Evolutionary conservation across 106 monocot genomes (phyloP).

Genomic region (Dioscorea alata): DNA sequence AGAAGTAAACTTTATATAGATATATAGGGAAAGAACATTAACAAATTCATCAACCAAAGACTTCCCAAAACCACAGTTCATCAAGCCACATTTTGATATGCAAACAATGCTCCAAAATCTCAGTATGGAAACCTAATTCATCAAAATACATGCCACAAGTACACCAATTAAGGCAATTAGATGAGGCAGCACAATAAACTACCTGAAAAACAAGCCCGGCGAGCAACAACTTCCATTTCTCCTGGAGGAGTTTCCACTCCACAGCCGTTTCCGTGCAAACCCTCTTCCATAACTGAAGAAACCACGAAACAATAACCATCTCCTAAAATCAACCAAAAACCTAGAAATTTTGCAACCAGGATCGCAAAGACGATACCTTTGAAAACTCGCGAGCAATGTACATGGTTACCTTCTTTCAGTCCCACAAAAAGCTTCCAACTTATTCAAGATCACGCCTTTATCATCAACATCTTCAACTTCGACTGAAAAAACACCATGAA

Average conservation of each 20-base stretch:
- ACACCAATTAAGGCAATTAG: neutral
- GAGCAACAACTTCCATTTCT: conserved; percentile 58
- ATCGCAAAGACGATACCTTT: conserved; percentile 3
- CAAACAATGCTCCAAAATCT: conserved; percentile 15
- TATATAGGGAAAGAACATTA: neutral
- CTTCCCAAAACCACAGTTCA: neutral
- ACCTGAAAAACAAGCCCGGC: conserved; percentile 62
- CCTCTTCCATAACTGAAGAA: conserved; percentile 43
- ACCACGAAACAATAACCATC: neutral
- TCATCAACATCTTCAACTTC: too few species aligned
- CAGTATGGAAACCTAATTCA: conserved; percentile 25
- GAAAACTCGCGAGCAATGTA: conserved; percentile 11
- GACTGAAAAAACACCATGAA: too few species aligned
- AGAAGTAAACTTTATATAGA: neutral
- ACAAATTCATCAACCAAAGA: neutral
- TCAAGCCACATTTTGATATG: neutral
- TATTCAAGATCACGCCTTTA: neutral
- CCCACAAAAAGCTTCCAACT: neutral
- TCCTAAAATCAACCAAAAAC: neutral
- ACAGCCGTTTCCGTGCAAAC: conserved; percentile 33
- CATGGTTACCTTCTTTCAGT: neutral
- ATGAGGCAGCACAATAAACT: neutral
- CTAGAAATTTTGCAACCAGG: neutral
- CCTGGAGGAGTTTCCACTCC: conserved; percentile 44
- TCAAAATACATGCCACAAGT: conserved; percentile 7